Evolutionary conservation across 1,284 basidiomycete species (phyloP).

Genomic region (Xanthoconium separans): DNA sequence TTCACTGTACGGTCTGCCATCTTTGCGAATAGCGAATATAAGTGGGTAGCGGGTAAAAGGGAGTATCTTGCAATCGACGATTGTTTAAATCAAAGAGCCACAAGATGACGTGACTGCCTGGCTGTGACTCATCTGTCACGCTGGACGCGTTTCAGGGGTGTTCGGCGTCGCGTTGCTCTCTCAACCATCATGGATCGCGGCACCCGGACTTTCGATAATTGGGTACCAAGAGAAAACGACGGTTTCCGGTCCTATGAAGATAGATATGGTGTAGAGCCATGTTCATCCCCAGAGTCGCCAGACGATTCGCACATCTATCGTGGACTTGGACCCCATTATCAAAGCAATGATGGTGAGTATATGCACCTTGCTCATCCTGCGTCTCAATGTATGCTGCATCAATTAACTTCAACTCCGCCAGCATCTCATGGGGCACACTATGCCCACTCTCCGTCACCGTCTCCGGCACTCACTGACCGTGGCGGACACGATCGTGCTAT

Average conservation of each 20-base stretch:
- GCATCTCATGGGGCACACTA: slow-evolving; percentile 13
- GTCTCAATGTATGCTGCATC: slow-evolving; percentile 4
- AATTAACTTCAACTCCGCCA: slow-evolving; percentile 44
- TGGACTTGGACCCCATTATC: slow-evolving; percentile 4
- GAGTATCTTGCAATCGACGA: too few species aligned
- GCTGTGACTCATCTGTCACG: slow-evolving; percentile 23
- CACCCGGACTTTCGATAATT: neutral
- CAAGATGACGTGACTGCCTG: slow-evolving; percentile 26
- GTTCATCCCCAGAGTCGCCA: slow-evolving; percentile 9
- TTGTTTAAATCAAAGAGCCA: neutral
- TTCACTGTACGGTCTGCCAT: slow-evolving; percentile 35
- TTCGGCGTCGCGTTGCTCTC: slow-evolving; percentile 2
- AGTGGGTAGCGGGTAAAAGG: slow-evolving; percentile 3
- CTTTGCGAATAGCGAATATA: slow-evolving; percentile 14
- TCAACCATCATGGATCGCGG: slow-evolving; percentile 17
- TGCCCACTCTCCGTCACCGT: slow-evolving; percentile 4
- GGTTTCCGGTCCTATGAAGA: neutral
- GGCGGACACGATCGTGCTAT: neutral
- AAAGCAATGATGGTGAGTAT: slow-evolving; percentile 47
- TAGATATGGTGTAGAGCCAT: neutral
- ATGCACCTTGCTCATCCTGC: slow-evolving; percentile 36
- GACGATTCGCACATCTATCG: slow-evolving; percentile 4
- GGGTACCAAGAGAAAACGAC: neutral
- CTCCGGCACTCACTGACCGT: slow-evolving; percentile 3
- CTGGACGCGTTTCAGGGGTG: neutral